Evolutionary conservation across 352 stramenopile species (phyloP).

Genomic region (Pythium phragmiticola): DNA sequence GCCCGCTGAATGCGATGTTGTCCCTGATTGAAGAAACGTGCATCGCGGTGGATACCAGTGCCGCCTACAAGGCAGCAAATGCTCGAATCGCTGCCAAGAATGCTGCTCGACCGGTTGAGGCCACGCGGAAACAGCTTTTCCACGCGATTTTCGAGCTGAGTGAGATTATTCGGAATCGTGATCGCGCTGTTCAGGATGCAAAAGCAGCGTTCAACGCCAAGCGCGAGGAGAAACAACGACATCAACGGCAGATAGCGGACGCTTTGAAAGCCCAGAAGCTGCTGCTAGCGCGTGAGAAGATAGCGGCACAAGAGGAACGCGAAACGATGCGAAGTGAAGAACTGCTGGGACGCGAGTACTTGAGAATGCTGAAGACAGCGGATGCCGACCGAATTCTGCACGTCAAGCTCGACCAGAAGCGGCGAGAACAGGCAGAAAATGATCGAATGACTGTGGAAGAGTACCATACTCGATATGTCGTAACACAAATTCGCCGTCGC

Average conservation of each 20-base stretch:
- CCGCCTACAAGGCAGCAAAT: constrained; percentile 30
- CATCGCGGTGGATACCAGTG: constrained; percentile 34
- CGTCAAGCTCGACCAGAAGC: constrained; percentile 27
- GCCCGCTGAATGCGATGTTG: constrained; percentile 48
- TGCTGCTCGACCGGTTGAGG: constrained; percentile 33
- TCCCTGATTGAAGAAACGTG: constrained; percentile 56
- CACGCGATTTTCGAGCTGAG: constrained; percentile 45
- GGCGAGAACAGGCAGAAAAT: constrained; percentile 46
- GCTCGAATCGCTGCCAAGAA: constrained; percentile 37
- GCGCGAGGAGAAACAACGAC: constrained; percentile 20
- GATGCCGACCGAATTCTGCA: constrained; percentile 40
- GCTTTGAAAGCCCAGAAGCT: constrained; percentile 26
- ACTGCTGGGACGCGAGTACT: constrained; percentile 44
- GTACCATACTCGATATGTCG: constrained; percentile 46
- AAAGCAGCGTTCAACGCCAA: constrained; percentile 35
- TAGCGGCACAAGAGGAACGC: constrained; percentile 35
- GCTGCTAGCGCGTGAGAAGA: constrained; percentile 27
- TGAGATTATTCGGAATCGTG: constrained; percentile 30
- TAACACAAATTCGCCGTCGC: constrained; percentile 41
- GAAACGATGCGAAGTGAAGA: constrained; percentile 44
- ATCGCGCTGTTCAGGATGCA: constrained; percentile 29
- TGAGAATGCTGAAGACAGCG: constrained; percentile 36
- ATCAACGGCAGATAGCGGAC: constrained; percentile 1
- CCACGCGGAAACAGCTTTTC: constrained; percentile 47
- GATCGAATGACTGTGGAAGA: constrained; percentile 59